A percentile compares a stretch with the other conserved stretches of the same genome.
Evolutionary conservation across 2,329 filamentous ascomycete species (phyloP).

Genomic region (Microcyclospora tardicrescens): DNA sequence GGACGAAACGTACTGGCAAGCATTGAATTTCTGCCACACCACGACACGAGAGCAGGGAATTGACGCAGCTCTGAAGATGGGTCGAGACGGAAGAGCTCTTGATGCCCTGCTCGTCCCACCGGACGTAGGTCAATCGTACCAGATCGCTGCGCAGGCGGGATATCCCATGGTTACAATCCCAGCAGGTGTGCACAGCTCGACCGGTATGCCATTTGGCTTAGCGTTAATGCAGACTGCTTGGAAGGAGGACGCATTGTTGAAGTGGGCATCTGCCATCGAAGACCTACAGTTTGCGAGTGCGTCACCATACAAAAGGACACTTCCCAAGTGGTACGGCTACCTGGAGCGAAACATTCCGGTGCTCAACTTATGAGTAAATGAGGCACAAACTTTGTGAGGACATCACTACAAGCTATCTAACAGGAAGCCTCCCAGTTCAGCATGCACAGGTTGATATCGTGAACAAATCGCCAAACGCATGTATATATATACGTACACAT

Average conservation of each 20-base stretch:
- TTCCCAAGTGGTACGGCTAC: slow-evolving; percentile 26
- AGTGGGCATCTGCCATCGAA: slow-evolving; percentile 33
- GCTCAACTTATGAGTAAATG: background rate
- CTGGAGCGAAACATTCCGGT: slow-evolving; percentile 24
- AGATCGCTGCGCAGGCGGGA: slow-evolving; percentile 62
- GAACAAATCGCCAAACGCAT: no score
- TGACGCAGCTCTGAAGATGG: slow-evolving; percentile 41
- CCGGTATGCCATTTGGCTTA: slow-evolving; percentile 34
- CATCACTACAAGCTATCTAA: no score
- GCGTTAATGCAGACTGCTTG: slow-evolving; percentile 25
- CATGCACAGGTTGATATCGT: no score
- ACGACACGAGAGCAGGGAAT: slow-evolving; percentile 53
- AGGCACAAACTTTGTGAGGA: no score
- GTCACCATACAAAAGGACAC: slow-evolving; percentile 19
- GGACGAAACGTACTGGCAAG: slow-evolving; percentile 55
- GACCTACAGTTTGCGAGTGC: slow-evolving; percentile 20
- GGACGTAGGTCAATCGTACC: slow-evolving; percentile 53
- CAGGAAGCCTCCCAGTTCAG: no score
- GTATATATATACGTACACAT: no score
- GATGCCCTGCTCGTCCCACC: slow-evolving; percentile 56
- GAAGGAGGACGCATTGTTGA: slow-evolving; percentile 20
- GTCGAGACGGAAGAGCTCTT: slow-evolving; percentile 33
- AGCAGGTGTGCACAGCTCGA: slow-evolving; percentile 39
- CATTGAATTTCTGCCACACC: slow-evolving; percentile 47
- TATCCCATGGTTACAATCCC: slow-evolving; percentile 63